Evolutionary conservation across 768 basidiomycete genomes (phyloP), one percentile per base, ranked within the genome.

Genomic region (Boletus reticulatus): DNA sequence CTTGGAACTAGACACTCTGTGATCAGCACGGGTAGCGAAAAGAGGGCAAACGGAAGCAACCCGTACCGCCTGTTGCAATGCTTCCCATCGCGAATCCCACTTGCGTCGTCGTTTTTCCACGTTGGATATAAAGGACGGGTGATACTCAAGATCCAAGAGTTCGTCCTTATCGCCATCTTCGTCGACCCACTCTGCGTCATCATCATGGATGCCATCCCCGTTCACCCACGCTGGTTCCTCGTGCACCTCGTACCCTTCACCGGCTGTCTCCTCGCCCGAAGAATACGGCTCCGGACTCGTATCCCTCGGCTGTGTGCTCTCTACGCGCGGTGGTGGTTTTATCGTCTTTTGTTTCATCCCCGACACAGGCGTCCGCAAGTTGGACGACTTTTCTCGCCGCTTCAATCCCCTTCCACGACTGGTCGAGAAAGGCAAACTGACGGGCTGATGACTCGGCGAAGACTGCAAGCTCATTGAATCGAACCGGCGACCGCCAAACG

Each of bases 281-380:
- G 85, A 84, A 11, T 84, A 86, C 43, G 82, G 79, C 72, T 91
- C 89, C 0, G 88, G 89, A 58, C 85, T 89, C 12, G 89, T 91
- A 60, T 92, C 89, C 41, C 89, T 74, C 8, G 89, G 89, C 62
- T 91, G 88, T 0, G 89, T 92, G 62, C 88, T 91, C 62, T 90
- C 87, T 17, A 92, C 89, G 13, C 89, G 78, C 11, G 87, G 88
- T 1, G 89, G 89, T 1, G 84, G 86, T 64, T 84, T 84, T 36
- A 84, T 71, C 49, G 10, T 34, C 49, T 76, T 69, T 37, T 63
- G 68, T 34, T 68, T 67, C 13, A 48, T 24, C 14, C 50, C 63
- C 12, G 62, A 46, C 1, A 39, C 45, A 19, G 64, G 60, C 37
- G 56, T 57, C 31, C 74, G 68, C 19, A 79, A 55, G 55, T 76